Conservation (phyloP, 352 stramenopile genomes). For the Phytophthora macrochlamydospora region DNA sequence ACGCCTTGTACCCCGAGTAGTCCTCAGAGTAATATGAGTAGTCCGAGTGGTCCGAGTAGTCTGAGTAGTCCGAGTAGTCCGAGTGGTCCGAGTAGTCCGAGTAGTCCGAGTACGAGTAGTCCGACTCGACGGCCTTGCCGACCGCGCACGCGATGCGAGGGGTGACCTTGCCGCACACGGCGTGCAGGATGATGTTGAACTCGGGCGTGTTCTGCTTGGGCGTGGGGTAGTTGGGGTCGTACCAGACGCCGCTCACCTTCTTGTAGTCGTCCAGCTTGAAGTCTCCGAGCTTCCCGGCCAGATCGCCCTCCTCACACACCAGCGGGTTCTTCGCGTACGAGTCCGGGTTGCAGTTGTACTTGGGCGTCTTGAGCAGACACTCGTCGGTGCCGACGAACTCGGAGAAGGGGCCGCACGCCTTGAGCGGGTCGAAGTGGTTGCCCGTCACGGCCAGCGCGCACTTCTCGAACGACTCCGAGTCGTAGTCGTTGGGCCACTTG, state of each 20-base stretch:
- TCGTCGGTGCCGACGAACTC: constrained; percentile 46
- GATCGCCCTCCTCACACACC: constrained; percentile 63
- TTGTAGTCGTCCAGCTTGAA: constrained; percentile 37
- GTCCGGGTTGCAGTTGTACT: constrained; percentile 47
- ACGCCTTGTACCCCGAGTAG: too few species aligned
- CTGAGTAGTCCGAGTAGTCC: too few species aligned
- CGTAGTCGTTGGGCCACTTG: constrained; percentile 41
- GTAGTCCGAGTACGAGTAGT: too few species aligned
- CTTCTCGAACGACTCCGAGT: constrained; percentile 44
- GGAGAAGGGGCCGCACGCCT: constrained; percentile 56
- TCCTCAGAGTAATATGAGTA: too few species aligned
- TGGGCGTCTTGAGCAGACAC: constrained; percentile 39
- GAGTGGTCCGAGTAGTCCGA: too few species aligned
- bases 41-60: too few species aligned
- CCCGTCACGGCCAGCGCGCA: constrained; percentile 42
- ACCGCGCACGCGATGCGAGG: constrained; percentile 54
- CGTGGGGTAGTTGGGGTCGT: constrained; percentile 44
- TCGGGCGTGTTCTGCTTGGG: constrained; percentile 40
- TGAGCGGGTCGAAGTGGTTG: constrained; percentile 70
- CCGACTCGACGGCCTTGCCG: constrained; percentile 13
- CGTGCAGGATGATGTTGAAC: constrained; percentile 61
- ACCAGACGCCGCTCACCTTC: constrained; percentile 18
- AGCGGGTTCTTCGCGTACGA: constrained; percentile 39
- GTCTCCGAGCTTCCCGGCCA: constrained; percentile 54
- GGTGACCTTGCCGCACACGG: constrained; percentile 40